Percentiles rank a stretch among this genome's conserved stretches.
These are phyloP conservation scores for Yamadazyma atmosphaerica DNA, from an alignment of 1,139 yeast genomes.

Conservation along the genomic window DNA sequence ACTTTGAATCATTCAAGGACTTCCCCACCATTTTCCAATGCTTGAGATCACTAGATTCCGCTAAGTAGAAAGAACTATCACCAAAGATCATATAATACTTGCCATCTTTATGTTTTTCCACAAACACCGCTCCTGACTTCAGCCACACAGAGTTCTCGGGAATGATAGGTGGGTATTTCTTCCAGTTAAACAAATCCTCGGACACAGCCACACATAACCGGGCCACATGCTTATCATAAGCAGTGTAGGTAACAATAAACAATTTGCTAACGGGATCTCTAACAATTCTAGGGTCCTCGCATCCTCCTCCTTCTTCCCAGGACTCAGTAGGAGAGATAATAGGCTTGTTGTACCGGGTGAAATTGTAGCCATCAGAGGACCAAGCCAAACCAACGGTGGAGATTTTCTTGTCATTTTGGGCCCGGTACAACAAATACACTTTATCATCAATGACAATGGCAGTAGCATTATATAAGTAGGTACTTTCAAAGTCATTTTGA, in stretches of 20 bases:
- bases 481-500: slow-evolving; percentile 38
- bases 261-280: slow-evolving; percentile 36
- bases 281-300: slow-evolving; percentile 47
- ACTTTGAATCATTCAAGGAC: slow-evolving; percentile 22
- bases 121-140: slow-evolving; percentile 47
- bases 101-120: slow-evolving; percentile 34
- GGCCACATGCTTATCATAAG: slow-evolving; percentile 37
- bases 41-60: slow-evolving; percentile 34
- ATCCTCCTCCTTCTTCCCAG: slow-evolving; percentile 45
- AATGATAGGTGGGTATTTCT: slow-evolving; percentile 39
- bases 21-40: slow-evolving; percentile 33
- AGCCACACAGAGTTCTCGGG: slow-evolving; percentile 34
- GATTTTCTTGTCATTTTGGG: slow-evolving; percentile 36
- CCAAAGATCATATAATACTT: slow-evolving; percentile 50
- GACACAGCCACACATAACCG: slow-evolving; percentile 45
- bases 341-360: slow-evolving; percentile 33
- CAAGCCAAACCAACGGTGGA: slow-evolving; percentile 45
- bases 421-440: slow-evolving; percentile 42
- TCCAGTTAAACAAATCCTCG: slow-evolving; percentile 41
- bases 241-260: slow-evolving; percentile 45
- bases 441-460: slow-evolving; percentile 44
- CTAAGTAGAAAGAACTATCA: slow-evolving; percentile 41
- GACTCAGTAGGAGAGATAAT: slow-evolving; percentile 38
- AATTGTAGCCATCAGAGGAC: slow-evolving; percentile 40
- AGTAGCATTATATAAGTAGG: slow-evolving; percentile 45